Evolutionary conservation across 202 grass and related monocot genomes (phyloP).

Genomic region (Eragrostis tef): DNA sequence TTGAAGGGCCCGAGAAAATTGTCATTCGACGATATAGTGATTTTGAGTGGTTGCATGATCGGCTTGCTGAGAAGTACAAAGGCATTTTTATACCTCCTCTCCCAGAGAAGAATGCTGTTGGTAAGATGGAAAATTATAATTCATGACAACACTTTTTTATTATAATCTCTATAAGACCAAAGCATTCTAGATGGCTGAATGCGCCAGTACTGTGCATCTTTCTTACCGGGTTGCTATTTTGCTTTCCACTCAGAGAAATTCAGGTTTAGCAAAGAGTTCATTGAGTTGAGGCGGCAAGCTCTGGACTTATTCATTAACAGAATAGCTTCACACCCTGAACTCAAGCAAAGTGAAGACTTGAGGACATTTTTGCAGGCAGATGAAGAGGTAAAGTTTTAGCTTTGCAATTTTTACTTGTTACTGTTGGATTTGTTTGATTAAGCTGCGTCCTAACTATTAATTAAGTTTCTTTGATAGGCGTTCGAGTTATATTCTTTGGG

Average conservation of each 20-base stretch:
- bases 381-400: conserved; percentile 77
- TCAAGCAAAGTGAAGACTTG: conserved; percentile 91
- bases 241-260: conserved; percentile 75
- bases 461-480: not conserved
- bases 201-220: conserved; percentile 19
- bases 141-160: conserved; percentile 11
- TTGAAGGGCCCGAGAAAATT: conserved; percentile 91
- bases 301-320: conserved; percentile 86
- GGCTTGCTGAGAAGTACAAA: conserved; percentile 88
- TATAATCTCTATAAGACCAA: conserved; percentile 10
- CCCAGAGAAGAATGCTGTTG: conserved; percentile 98
- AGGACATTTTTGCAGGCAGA: conserved; percentile 90
- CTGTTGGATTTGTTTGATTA: conserved; percentile 8
- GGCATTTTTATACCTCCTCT: conserved; percentile 93
- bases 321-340: conserved; percentile 89
- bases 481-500: not conserved
- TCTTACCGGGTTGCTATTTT: conserved; percentile 22
- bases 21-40: conserved; percentile 98
- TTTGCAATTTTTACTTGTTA: not conserved
- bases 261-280: conserved; percentile 94
- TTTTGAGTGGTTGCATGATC: conserved; percentile 95
- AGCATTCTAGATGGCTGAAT: not conserved
- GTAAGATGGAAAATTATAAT: conserved; percentile 56
- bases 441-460: not conserved
- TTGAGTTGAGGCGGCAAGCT: conserved; percentile 92